Evolutionary conservation across 179 eudicot genomes (phyloP).

Genomic region (Spinacia oleracea): DNA sequence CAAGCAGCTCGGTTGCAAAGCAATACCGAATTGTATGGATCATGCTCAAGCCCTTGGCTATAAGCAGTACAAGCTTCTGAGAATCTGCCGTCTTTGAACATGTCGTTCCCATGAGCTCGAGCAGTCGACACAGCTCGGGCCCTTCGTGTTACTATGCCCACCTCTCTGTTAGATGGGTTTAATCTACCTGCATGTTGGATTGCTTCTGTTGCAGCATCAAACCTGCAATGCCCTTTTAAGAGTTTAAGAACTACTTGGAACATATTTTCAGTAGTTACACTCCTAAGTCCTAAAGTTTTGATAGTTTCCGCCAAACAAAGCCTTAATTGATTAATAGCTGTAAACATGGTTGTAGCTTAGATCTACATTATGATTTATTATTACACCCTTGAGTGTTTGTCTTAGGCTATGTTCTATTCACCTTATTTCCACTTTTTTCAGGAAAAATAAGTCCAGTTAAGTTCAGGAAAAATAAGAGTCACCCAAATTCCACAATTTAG

Average conservation of each 20-base stretch:
- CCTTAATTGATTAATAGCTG: background rate
- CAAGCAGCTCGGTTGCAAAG: conserved; percentile 53
- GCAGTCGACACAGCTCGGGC: conserved; percentile 42
- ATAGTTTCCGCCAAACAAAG: background rate
- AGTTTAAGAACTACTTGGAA: conserved; percentile 7
- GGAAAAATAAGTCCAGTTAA: too few species aligned
- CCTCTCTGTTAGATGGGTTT: conserved; percentile 43
- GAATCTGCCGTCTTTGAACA: conserved; percentile 37
- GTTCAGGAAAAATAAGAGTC: too few species aligned
- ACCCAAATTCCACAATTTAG: too few species aligned
- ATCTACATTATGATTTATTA: background rate
- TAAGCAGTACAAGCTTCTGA: conserved; percentile 48
- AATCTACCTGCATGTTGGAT: conserved; percentile 36
- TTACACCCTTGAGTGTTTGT: background rate
- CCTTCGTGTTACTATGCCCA: conserved; percentile 34
- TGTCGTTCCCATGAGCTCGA: conserved; percentile 41
- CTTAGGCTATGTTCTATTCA: too few species aligned
- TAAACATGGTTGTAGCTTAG: background rate
- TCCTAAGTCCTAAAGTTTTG: too few species aligned
- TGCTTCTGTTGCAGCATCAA: conserved; percentile 46
- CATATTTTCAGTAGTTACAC: too few species aligned
- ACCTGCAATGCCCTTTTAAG: conserved; percentile 30
- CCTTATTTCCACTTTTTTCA: too few species aligned
- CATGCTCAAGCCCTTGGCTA: conserved; percentile 50
- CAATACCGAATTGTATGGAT: conserved; percentile 45